These are phyloP conservation scores for Phytomonas sp. DNA, from an alignment of 208 protist genomes.

Conservation along the genomic window DNA sequence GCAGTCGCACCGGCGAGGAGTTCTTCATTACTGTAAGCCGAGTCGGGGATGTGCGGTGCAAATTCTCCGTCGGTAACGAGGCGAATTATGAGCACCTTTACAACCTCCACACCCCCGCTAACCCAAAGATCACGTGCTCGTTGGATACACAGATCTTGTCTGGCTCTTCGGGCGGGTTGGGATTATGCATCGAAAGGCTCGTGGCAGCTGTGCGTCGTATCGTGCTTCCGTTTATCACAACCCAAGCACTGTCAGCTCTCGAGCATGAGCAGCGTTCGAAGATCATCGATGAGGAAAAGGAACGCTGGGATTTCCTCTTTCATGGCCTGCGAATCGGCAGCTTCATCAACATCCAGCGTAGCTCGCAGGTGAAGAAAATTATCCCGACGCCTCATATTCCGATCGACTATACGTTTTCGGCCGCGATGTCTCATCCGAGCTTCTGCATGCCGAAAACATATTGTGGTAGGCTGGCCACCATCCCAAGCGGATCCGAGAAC, in stretches of 20 bases:
- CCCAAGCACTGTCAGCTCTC: conserved; percentile 46
- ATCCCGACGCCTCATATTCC: conserved; percentile 31
- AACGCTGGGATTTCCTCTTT: conserved; percentile 79
- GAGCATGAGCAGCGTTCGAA: conserved; percentile 50
- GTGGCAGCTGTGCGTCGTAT: conserved; percentile 46
- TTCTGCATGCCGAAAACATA: conserved; percentile 63
- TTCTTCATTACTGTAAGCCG: conserved; percentile 54
- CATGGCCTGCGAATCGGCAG: conserved; percentile 52
- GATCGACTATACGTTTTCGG: conserved; percentile 64
- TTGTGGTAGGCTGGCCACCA: conserved; percentile 68
- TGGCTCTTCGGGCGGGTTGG: conserved; percentile 42
- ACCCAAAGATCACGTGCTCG: conserved; percentile 42
- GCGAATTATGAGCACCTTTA: conserved; percentile 70
- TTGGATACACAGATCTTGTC: conserved; percentile 35
- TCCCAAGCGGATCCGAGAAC: conserved; percentile 49
- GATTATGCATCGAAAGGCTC: conserved; percentile 57
- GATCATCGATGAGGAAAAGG: conserved; percentile 66
- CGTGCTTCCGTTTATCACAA: conserved; percentile 62
- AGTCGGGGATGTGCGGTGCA: conserved; percentile 60
- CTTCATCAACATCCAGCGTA: conserved; percentile 45
- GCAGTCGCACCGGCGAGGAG: conserved; percentile 37
- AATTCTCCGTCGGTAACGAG: conserved; percentile 59
- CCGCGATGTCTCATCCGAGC: conserved; percentile 57
- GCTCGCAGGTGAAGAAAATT: conserved; percentile 23
- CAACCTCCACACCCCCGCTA: conserved; percentile 67